Percentiles rank a stretch among this genome's conserved stretches.
Evolutionary conservation across 2,329 filamentous ascomycete genomes (phyloP).

Genomic region (Fusarium sp.): DNA sequence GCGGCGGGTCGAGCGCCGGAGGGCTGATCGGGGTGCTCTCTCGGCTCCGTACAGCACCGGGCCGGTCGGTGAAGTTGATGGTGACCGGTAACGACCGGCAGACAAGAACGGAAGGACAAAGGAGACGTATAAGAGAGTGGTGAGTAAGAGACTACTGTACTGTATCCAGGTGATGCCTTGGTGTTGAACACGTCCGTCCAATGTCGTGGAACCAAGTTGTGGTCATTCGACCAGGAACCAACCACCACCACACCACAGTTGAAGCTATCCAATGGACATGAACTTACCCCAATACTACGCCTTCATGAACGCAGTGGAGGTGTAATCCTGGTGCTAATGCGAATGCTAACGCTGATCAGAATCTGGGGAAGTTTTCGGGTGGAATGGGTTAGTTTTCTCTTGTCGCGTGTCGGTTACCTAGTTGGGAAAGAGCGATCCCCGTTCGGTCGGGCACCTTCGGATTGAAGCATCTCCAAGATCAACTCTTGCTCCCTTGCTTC

Average conservation of each 20-base stretch:
- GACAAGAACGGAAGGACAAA: constrained; percentile 19
- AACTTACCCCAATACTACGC: neutral
- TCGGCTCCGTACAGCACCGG: constrained; percentile 16
- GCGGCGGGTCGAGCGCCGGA: neutral
- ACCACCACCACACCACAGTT: neutral
- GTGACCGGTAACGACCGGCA: constrained; percentile 14
- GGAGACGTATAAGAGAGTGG: constrained; percentile 10
- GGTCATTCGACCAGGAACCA: neutral
- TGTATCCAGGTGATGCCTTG: neutral
- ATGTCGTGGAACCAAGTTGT: neutral
- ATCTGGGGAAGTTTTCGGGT: constrained; percentile 34
- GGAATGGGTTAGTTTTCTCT: constrained; percentile 10
- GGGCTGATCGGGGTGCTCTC: constrained; percentile 2
- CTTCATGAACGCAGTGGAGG: neutral
- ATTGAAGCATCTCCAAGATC: constrained; percentile 16
- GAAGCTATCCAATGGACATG: neutral
- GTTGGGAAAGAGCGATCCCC: constrained; percentile 17
- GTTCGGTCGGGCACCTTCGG: constrained; percentile 32
- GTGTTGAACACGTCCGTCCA: neutral
- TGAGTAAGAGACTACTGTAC: neutral
- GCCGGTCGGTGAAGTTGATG: constrained; percentile 21
- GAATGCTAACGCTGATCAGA: constrained; percentile 9
- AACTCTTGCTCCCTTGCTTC: neutral
- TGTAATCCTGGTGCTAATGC: neutral
- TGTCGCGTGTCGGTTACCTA: neutral